phyloP scores from a whole-genome alignment of 23 red algal genomes.

The Cyanidioschyzon merolae region DNA sequence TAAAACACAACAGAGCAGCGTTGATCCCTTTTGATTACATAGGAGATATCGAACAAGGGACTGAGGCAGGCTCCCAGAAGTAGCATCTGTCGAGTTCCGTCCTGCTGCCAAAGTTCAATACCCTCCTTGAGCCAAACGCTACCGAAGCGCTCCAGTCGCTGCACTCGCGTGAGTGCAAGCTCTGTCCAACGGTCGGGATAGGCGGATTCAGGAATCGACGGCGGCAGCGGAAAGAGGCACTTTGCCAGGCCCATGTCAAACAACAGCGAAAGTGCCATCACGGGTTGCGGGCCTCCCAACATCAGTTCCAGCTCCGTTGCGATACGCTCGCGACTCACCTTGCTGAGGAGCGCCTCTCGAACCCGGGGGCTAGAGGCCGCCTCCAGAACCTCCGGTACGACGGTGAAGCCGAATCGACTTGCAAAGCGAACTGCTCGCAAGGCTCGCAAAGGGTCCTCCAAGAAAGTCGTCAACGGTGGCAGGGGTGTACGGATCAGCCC shows the following conservation, averaged over 20 bases:
- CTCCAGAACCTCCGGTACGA: slow-evolving; percentile 37
- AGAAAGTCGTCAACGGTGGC: slow-evolving; percentile 51
- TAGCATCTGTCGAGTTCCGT: slow-evolving; percentile 22
- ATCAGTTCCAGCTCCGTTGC: slow-evolving; percentile 57
- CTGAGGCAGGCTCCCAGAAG: slow-evolving; percentile 14
- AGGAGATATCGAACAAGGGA: slow-evolving; percentile 10
- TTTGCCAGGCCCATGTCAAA: slow-evolving; percentile 19
- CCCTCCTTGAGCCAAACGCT: neutral
- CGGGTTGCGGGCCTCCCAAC: slow-evolving; percentile 22
- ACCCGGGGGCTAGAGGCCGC: slow-evolving; percentile 37
- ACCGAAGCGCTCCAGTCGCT: slow-evolving; percentile 24
- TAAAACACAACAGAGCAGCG: slow-evolving; percentile 19
- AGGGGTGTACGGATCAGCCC: slow-evolving; percentile 80
- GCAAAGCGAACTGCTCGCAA: slow-evolving; percentile 89
- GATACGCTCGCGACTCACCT: slow-evolving; percentile 79
- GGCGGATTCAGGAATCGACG: neutral
- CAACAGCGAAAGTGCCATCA: slow-evolving; percentile 18
- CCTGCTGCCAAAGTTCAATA: slow-evolving; percentile 18
- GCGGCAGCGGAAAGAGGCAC: slow-evolving; percentile 14
- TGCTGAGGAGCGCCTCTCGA: slow-evolving; percentile 45
- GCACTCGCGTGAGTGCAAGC: neutral
- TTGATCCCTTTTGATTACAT: slow-evolving; percentile 24
- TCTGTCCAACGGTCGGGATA: neutral
- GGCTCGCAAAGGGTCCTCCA: slow-evolving; percentile 89
- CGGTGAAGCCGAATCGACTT: slow-evolving; percentile 49